A percentile compares a stretch with the other conserved stretches of the same genome.
These are phyloP conservation scores for Termitomyces eurrhizus DNA, from an alignment of 768 basidiomycete genomes.

Conservation along the genomic window DNA sequence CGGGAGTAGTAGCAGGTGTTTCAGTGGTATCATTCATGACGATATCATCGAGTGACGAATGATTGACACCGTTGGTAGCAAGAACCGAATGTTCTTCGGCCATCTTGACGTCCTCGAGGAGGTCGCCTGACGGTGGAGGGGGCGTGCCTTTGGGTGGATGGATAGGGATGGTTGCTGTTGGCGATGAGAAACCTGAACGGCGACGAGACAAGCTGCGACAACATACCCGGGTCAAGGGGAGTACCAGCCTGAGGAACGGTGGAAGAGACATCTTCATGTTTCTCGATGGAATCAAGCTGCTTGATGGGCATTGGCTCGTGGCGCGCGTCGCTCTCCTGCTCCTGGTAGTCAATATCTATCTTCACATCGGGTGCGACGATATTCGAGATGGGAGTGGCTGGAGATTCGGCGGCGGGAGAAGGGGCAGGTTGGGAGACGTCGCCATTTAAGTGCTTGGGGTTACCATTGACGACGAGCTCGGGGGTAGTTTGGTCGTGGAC, in stretches of 20 bases:
- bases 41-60: constrained; percentile 30
- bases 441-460: constrained; percentile 32
- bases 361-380: constrained; percentile 48
- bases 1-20: constrained; percentile 37
- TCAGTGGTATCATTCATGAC: constrained; percentile 36
- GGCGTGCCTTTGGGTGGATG: constrained; percentile 43
- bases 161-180: constrained; percentile 39
- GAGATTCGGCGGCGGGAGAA: constrained; percentile 48
- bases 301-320: constrained; percentile 55
- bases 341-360: constrained; percentile 58
- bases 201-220: constrained; percentile 15
- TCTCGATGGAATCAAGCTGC: constrained; percentile 33
- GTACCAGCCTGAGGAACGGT: constrained; percentile 40
- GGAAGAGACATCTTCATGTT: constrained; percentile 35
- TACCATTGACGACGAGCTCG: constrained; percentile 32
- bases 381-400: constrained; percentile 57
- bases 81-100: constrained; percentile 32
- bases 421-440: constrained; percentile 27
- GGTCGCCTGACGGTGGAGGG: constrained; percentile 37
- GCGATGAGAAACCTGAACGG: constrained; percentile 21
- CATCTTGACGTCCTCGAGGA: constrained; percentile 55
- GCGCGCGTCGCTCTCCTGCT: constrained; percentile 66
- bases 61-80: constrained; percentile 29
- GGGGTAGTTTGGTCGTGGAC: constrained; percentile 29
- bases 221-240: constrained; percentile 51